Conservation (phyloP, 306 rosid genomes). For the Vigna angularis region DNA sequence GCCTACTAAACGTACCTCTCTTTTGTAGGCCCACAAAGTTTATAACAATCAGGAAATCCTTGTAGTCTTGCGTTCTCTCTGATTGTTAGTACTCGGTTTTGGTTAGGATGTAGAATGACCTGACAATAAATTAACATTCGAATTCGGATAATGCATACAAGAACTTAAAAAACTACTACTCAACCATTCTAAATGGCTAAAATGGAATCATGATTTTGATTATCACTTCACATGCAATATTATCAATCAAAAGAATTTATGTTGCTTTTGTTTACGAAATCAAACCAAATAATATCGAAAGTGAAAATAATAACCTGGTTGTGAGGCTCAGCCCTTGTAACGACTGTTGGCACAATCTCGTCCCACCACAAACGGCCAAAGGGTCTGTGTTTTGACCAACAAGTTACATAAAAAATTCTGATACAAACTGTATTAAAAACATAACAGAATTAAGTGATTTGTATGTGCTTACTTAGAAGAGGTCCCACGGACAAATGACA, state of each 20-base stretch:
- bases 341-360: constrained; percentile 54
- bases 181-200: background rate
- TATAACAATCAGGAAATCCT: constrained; percentile 81
- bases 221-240: background rate
- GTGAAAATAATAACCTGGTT: constrained; percentile 45
- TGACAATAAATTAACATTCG: background rate
- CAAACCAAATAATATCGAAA: background rate
- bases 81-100: constrained; percentile 67
- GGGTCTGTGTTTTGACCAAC: constrained; percentile 37
- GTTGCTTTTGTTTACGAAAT: background rate
- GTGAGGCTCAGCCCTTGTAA: constrained; percentile 54
- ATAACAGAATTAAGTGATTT: background rate
- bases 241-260: background rate
- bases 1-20: constrained; percentile 58
- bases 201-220: background rate
- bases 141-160: background rate
- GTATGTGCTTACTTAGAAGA: constrained; percentile 46
- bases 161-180: background rate
- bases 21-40: constrained; percentile 65
- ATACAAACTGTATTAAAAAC: background rate
- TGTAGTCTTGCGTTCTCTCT: constrained; percentile 79
- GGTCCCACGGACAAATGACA: constrained; percentile 50
- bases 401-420: constrained; percentile 2
- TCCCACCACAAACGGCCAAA: constrained; percentile 62
- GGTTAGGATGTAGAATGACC: constrained; percentile 62